Percentiles rank a stretch among this genome's conserved stretches.
Conservation (phyloP, 1,139 yeast species). For the Insectozyma bohioensis region DNA sequence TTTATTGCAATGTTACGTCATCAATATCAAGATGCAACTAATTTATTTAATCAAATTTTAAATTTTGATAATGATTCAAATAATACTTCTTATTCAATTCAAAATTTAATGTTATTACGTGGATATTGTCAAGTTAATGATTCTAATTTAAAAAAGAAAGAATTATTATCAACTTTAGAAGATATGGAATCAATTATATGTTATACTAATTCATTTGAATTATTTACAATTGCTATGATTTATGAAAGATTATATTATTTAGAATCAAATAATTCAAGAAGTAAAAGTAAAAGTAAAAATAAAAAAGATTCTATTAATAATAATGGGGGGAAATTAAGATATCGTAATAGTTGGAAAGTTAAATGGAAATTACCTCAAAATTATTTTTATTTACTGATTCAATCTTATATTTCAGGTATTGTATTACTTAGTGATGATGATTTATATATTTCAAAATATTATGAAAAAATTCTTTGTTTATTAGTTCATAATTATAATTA, state of each 20-base stretch:
- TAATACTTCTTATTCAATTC: too few relatives aligned
- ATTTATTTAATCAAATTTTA: slow-evolving; percentile 6
- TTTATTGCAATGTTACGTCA: slow-evolving; percentile 14
- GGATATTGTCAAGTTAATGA: slow-evolving; percentile 10
- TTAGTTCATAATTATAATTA: slow-evolving; percentile 1
- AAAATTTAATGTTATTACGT: slow-evolving; percentile 6
- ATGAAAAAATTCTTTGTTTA: slow-evolving; percentile 12
- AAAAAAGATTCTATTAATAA: too few relatives aligned
- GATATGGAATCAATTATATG: slow-evolving; percentile 5
- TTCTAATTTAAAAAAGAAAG: slow-evolving; percentile 3
- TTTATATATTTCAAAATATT: slow-evolving; percentile 9
- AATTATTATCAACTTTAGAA: neutral
- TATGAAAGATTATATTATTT: slow-evolving; percentile 7
- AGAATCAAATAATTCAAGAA: slow-evolving; percentile 1
- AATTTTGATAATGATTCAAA: slow-evolving; percentile 3
- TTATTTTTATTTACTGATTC: slow-evolving; percentile 7
- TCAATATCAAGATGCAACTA: slow-evolving; percentile 11
- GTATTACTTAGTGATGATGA: slow-evolving; percentile 11
- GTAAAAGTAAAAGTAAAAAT: slow-evolving; percentile 3
- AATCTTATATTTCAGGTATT: slow-evolving; percentile 8
- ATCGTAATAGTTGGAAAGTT: too few relatives aligned
- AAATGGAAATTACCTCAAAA: neutral
- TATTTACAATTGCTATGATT: slow-evolving; percentile 7
- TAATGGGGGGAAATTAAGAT: too few relatives aligned
- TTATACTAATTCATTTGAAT: slow-evolving; percentile 7